A percentile compares a stretch with the other conserved stretches of the same genome.
Evolutionary conservation across 2,329 filamentous ascomycete species (phyloP).

Genomic region (Phyllosticta paracitricarpa): DNA sequence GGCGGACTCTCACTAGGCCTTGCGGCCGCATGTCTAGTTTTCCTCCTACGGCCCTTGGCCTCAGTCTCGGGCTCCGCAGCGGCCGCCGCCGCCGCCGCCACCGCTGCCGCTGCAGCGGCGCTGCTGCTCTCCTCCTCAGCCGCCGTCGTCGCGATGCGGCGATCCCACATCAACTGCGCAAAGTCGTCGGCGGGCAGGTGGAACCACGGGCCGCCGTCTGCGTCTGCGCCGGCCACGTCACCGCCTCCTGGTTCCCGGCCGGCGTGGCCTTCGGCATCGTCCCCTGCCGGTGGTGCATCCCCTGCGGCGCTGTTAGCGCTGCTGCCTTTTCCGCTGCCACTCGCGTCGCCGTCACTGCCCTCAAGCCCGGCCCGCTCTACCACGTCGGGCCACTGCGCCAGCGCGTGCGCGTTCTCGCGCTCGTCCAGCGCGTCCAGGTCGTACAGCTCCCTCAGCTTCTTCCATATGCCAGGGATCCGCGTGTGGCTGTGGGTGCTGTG

Average conservation of each 20-base stretch:
- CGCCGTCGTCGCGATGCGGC: constrained; percentile 14
- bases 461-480: constrained; percentile 83
- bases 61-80: constrained; percentile 5
- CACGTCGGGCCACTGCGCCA: constrained; percentile 47
- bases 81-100: too few species aligned
- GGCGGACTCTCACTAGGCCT: constrained; percentile 7
- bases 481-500: constrained; percentile 48
- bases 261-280: constrained; percentile 30
- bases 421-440: constrained; percentile 81
- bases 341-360: constrained; percentile 26
- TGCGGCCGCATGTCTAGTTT: not conserved
- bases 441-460: constrained; percentile 73
- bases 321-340: constrained; percentile 29
- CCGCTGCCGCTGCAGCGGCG: not conserved
- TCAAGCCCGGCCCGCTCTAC: constrained; percentile 12
- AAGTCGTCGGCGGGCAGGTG: constrained; percentile 34
- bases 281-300: constrained; percentile 22
- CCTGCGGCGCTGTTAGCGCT: constrained; percentile 19
- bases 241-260: constrained; percentile 27
- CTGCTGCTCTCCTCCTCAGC: not conserved
- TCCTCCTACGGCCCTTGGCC: not conserved
- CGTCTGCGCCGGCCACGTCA: constrained; percentile 23
- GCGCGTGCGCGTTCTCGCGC: constrained; percentile 54
- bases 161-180: constrained; percentile 34
- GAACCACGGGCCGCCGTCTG: constrained; percentile 27